Conservation (phyloP, 176 grass and related monocot species). For the Juncus effusus region DNA sequence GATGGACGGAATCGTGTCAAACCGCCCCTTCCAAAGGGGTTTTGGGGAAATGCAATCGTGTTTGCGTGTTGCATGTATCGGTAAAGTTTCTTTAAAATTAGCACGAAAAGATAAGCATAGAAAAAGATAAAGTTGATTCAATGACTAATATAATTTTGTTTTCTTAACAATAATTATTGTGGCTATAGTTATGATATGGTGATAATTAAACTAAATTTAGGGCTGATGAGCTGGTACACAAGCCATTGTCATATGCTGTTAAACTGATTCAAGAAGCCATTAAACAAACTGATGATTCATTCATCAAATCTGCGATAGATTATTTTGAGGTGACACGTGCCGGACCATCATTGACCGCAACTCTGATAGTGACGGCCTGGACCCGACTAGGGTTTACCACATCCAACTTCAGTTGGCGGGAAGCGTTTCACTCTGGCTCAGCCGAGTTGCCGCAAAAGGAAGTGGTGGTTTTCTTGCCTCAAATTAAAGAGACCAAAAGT, state of each 20-base stretch:
- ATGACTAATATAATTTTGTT: neutral
- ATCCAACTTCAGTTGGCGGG: constrained; percentile 46
- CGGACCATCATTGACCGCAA: constrained; percentile 37
- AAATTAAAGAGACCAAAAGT: constrained; percentile 27
- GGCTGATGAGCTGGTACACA: constrained; percentile 24
- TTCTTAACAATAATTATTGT: neutral
- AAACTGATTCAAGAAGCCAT: constrained; percentile 28
- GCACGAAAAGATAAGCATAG: too few species aligned
- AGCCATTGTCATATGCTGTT: constrained; percentile 27
- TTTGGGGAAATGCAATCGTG: constrained; percentile 46
- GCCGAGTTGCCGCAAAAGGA: constrained; percentile 46
- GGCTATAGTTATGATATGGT: too few species aligned
- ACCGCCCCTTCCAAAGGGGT: constrained; percentile 37
- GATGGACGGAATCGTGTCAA: constrained; percentile 35
- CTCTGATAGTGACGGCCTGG: constrained; percentile 44
- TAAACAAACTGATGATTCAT: constrained; percentile 18
- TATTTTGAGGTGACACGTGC: constrained; percentile 33
- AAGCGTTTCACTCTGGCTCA: constrained; percentile 28
- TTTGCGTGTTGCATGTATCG: constrained; percentile 41
- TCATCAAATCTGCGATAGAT: constrained; percentile 51
- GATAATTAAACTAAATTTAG: neutral
- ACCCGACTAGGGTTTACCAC: constrained; percentile 31
- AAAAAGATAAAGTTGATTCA: neutral
- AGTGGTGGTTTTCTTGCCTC: constrained; percentile 34
- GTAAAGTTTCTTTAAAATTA: constrained; percentile 1